Conservation (phyloP, 1,284 basidiomycete species). For the Ganoderma multipileum region DNA sequence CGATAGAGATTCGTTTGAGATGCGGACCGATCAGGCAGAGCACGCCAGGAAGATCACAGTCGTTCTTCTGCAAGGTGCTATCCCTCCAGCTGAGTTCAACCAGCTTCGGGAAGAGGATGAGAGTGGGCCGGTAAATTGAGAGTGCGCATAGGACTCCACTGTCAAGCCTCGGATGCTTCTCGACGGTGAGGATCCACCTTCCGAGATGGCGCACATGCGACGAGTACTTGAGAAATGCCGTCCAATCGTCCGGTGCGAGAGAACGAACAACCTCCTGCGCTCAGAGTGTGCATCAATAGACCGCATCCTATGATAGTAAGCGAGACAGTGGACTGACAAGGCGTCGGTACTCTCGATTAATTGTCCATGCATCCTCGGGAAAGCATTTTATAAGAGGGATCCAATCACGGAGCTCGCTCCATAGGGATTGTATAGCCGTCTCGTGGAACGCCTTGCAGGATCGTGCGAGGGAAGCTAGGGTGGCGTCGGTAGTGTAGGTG, state of each 20-base stretch:
- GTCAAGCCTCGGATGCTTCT: neutral
- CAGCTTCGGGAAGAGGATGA: neutral
- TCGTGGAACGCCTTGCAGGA: neutral
- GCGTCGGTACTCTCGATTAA: neutral
- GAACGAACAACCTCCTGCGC: neutral
- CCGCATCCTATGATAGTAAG: neutral
- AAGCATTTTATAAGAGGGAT: neutral
- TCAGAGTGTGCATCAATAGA: neutral
- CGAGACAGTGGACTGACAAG: neutral
- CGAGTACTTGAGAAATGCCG: neutral
- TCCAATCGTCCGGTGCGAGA: neutral
- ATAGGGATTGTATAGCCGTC: neutral
- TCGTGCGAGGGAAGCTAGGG: neutral
- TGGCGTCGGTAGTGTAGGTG: neutral
- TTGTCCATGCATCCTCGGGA: neutral
- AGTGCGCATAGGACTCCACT: neutral
- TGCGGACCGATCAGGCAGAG: neutral
- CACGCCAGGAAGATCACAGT: neutral
- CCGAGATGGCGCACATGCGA: neutral
- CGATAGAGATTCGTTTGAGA: neutral
- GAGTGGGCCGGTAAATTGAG: neutral
- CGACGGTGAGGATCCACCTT: neutral
- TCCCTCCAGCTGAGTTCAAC: neutral
- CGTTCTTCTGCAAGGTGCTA: neutral
- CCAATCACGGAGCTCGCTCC: neutral